Evolutionary conservation across 768 basidiomycete genomes (phyloP).

Genomic region (Crassisporium funariophilum): DNA sequence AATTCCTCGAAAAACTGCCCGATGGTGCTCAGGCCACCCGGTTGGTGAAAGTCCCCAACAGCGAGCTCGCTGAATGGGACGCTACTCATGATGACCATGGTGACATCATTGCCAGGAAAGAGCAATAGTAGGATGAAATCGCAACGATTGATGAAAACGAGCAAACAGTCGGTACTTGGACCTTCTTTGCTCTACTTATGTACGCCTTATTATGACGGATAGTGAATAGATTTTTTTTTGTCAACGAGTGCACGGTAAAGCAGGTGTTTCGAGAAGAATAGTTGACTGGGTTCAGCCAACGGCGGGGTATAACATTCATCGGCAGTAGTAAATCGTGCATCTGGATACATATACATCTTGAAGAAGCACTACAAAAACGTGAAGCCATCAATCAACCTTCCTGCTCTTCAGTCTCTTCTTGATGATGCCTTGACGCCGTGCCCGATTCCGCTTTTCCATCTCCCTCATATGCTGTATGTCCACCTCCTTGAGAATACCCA

Average conservation of each 20-base stretch:
- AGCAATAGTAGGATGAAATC: neutral
- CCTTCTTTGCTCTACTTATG: no score
- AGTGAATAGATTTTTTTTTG: no score
- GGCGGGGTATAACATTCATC: no score
- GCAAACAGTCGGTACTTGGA: no score
- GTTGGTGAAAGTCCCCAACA: slow-evolving; percentile 33
- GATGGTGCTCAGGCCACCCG: slow-evolving; percentile 34
- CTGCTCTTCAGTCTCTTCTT: slow-evolving; percentile 27
- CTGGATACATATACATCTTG: no score
- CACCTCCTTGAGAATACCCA: slow-evolving; percentile 57
- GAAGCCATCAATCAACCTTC: neutral
- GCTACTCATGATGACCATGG: slow-evolving; percentile 37
- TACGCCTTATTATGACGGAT: no score
- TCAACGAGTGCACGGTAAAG: no score
- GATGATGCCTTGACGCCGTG: slow-evolving; percentile 32
- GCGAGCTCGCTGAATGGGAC: slow-evolving; percentile 35
- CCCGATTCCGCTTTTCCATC: slow-evolving; percentile 34
- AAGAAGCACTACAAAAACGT: no score
- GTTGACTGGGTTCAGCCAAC: no score
- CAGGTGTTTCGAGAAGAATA: no score
- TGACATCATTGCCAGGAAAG: slow-evolving; percentile 20
- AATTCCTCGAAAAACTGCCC: slow-evolving; percentile 43
- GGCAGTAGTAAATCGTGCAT: no score
- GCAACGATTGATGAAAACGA: no score
- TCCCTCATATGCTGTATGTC: slow-evolving; percentile 27